A percentile compares a stretch with the other conserved stretches of the same genome.
phyloP scores from a whole-genome alignment of 1,139 yeast genomes.

The Taiozyma onychis region DNA sequence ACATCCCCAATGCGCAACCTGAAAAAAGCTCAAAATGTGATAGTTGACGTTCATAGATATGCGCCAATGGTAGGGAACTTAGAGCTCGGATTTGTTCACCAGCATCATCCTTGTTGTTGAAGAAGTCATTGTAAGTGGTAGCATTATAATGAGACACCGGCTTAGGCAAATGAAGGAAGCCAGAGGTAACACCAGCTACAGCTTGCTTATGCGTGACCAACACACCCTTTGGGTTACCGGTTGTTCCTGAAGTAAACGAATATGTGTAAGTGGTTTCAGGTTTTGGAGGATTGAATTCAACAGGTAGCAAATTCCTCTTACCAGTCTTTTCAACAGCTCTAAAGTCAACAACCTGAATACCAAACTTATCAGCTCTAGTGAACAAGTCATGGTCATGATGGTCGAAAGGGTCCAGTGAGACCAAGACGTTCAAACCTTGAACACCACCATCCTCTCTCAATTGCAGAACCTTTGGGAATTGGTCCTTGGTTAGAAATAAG shows the following conservation, averaged over 20 bases:
- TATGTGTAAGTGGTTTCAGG: slow-evolving; percentile 48
- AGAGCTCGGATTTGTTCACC: slow-evolving; percentile 17
- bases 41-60: slow-evolving; percentile 36
- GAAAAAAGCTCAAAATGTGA: slow-evolving; percentile 12
- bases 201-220: slow-evolving; percentile 30
- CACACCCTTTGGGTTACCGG: slow-evolving; percentile 35
- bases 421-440: slow-evolving; percentile 32
- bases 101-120: slow-evolving; percentile 13
- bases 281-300: slow-evolving; percentile 37
- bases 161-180: slow-evolving; percentile 7
- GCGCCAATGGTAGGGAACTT: slow-evolving; percentile 42
- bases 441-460: slow-evolving; percentile 25
- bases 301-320: slow-evolving; percentile 35
- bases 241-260: slow-evolving; percentile 38
- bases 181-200: slow-evolving; percentile 25
- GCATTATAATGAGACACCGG: slow-evolving; percentile 12
- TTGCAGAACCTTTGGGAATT: slow-evolving; percentile 37
- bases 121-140: slow-evolving; percentile 3
- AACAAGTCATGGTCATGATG: slow-evolving; percentile 18
- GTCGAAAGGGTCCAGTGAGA: slow-evolving; percentile 41
- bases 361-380: slow-evolving; percentile 22
- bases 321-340: slow-evolving; percentile 46
- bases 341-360: slow-evolving; percentile 35
- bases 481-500: slow-evolving; percentile 45
- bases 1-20: slow-evolving; percentile 35